These are phyloP conservation scores for Schizosaccharomyces cryophilus DNA, from an alignment of 805 yeast genomes.

Conservation along the genomic window DNA sequence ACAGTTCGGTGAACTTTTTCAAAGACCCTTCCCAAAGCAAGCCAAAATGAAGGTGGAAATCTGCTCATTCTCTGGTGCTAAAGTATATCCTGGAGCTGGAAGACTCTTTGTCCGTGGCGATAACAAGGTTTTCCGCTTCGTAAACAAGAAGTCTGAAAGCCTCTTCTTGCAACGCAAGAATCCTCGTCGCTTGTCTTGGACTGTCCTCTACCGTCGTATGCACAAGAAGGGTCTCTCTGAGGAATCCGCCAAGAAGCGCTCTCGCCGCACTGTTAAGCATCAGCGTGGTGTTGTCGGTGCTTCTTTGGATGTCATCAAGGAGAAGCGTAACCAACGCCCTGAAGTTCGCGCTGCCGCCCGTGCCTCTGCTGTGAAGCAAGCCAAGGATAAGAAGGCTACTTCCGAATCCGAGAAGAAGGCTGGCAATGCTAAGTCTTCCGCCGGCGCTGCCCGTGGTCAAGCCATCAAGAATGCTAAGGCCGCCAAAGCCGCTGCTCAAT, in stretches of 20 bases:
- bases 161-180: conserved; percentile 98
- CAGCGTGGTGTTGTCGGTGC: conserved; percentile 99
- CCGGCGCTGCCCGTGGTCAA: conserved; percentile 28
- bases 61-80: conserved; percentile 66
- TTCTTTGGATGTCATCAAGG: conserved; percentile 90
- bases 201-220: conserved; percentile 97
- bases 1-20: not conserved
- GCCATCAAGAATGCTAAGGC: conserved; percentile 17
- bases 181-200: conserved; percentile 99
- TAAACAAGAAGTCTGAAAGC: conserved; percentile 88
- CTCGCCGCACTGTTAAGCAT: conserved; percentile 92
- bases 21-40: not conserved
- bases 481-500: not conserved
- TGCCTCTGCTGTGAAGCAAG: conserved; percentile 51
- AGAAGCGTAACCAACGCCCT: conserved; percentile 89
- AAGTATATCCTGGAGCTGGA: conserved; percentile 99
- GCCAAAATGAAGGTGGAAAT: conserved; percentile 3
- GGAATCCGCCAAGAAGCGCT: conserved; percentile 71
- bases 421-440: conserved; percentile 47
- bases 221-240: conserved; percentile 99
- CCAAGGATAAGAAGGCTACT: conserved; percentile 38
- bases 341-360: conserved; percentile 95
- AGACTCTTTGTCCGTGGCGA: conserved; percentile 97
- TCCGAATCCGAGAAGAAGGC: conserved; percentile 89
- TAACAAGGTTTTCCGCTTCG: conserved; percentile 99